Evolutionary conservation across 768 basidiomycete species (phyloP).

Genomic region (Ramaria sp.): DNA sequence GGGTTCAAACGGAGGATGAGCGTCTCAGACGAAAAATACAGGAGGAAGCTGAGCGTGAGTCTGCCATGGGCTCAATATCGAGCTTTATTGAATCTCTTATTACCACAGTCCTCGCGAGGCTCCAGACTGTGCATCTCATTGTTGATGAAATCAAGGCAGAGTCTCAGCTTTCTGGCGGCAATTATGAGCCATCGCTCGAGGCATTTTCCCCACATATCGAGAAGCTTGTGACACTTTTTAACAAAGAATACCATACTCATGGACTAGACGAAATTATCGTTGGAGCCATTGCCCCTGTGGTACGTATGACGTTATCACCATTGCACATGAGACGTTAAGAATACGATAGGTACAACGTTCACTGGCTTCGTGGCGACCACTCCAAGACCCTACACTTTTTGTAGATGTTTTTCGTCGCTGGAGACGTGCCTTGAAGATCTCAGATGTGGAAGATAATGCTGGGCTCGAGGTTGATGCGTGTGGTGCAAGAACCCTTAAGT

Average conservation of each 20-base stretch:
- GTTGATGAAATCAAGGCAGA: conserved; percentile 59
- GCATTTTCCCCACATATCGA: conserved; percentile 64
- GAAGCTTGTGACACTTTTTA: conserved; percentile 57
- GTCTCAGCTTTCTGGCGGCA: conserved; percentile 43
- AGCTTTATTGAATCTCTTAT: neutral
- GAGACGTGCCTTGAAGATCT: conserved; percentile 57
- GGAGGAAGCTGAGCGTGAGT: conserved; percentile 69
- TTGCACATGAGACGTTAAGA: neutral
- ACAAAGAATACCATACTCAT: conserved; percentile 66
- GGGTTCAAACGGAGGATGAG: conserved; percentile 56
- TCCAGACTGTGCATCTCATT: conserved; percentile 68
- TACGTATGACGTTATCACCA: conserved; percentile 20
- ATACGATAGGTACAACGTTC: conserved; percentile 49
- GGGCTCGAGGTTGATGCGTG: conserved; percentile 44
- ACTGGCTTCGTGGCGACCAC: conserved; percentile 72
- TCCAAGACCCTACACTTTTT: conserved; percentile 61
- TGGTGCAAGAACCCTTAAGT: conserved; percentile 31
- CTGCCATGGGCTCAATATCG: neutral
- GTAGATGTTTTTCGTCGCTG: conserved; percentile 58
- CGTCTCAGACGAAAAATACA: conserved; percentile 58
- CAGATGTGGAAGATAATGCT: conserved; percentile 30
- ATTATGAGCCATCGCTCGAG: conserved; percentile 64
- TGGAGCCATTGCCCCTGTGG: conserved; percentile 77
- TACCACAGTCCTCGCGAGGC: conserved; percentile 58
- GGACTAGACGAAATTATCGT: conserved; percentile 87